Evolutionary conservation across 495 filamentous ascomycete genomes (phyloP), one percentile per base, ranked within the genome.

Genomic region (Lophiostoma macrostomum): DNA sequence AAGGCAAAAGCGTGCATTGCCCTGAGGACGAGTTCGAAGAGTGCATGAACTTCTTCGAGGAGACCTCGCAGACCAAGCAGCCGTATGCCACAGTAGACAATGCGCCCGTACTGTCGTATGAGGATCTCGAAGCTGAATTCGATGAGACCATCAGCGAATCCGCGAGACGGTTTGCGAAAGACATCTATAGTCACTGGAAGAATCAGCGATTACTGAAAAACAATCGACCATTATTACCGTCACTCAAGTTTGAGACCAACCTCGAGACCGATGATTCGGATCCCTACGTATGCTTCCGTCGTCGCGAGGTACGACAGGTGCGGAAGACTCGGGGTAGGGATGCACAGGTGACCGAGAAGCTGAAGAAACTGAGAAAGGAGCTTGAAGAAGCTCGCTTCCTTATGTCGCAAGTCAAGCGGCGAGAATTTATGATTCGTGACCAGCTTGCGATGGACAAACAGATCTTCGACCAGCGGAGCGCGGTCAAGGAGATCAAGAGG

Each of bases 281-380:
- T 71, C 94, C 93, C 46, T 98, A 94, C 68, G 91, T 98, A 67
- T 98, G 93, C 73, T 98, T 98, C 80, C 84, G 93, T 55, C 86
- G 94, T 47, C 87, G 94, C 36, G 93, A 98, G 69, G 88, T 95
- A 28, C 88, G 93, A 32, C 88, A 93, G 68, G 88, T 88, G 40
- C 85, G 93, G 59, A 97, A 96, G 73, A 98, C 93, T 27, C 84
- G 93, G 64, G 87, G 89, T 38, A 80, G 93, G 63, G 94, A 97
- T 75, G 87, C 88, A 14, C 91, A 95, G 65, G 91, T 88, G 60
- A 87, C 85, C 44, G 93, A 98, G 63, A 97, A 96, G 69, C 78
- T 98, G 56, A 90, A 90, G 73, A 86, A 86, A 62, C 74, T 98
- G 58, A 82, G 93, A 54, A 90, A 85, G 66, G 94, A 98, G 69